A percentile compares a stretch with the other conserved stretches of the same genome.
These are phyloP conservation scores for Xylariaceae sp. DNA, from an alignment of 2,329 filamentous ascomycete genomes.

Conservation along the genomic window DNA sequence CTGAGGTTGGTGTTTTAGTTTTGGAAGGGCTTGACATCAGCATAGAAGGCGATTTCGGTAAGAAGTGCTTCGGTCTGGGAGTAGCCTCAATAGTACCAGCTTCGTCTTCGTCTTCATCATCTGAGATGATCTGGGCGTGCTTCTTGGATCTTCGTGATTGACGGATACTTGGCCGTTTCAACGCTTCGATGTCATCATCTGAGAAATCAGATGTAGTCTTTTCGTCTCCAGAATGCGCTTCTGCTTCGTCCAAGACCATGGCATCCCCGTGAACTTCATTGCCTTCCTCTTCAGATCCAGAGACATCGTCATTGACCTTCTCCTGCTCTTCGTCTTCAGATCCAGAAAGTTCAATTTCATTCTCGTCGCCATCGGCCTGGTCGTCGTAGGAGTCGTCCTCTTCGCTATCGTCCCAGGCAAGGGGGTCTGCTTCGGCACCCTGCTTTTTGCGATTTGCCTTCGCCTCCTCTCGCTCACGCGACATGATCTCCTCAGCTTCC, in stretches of 20 bases:
- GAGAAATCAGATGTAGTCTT: constrained; percentile 30
- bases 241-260: constrained; percentile 34
- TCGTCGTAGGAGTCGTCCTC: constrained; percentile 35
- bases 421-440: constrained; percentile 43
- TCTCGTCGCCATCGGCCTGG: constrained; percentile 32
- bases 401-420: constrained; percentile 54
- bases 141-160: constrained; percentile 47
- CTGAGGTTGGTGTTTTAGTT: constrained; percentile 56
- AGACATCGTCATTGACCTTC: constrained; percentile 36
- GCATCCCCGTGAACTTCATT: neutral
- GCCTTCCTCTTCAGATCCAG: constrained; percentile 24
- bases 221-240: constrained; percentile 34
- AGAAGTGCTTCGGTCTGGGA: constrained; percentile 42
- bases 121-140: constrained; percentile 51
- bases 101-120: constrained; percentile 53
- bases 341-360: constrained; percentile 35
- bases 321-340: constrained; percentile 38
- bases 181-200: constrained; percentile 37
- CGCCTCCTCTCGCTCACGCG: constrained; percentile 66
- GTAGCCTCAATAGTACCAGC: constrained; percentile 41
- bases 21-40: constrained; percentile 45
- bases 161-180: constrained; percentile 35
- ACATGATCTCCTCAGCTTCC: constrained; percentile 74
- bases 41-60: constrained; percentile 39
- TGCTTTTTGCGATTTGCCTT: constrained; percentile 54